These are phyloP conservation scores for Candida montana DNA, from an alignment of 805 yeast species.

Conservation along the genomic window DNA sequence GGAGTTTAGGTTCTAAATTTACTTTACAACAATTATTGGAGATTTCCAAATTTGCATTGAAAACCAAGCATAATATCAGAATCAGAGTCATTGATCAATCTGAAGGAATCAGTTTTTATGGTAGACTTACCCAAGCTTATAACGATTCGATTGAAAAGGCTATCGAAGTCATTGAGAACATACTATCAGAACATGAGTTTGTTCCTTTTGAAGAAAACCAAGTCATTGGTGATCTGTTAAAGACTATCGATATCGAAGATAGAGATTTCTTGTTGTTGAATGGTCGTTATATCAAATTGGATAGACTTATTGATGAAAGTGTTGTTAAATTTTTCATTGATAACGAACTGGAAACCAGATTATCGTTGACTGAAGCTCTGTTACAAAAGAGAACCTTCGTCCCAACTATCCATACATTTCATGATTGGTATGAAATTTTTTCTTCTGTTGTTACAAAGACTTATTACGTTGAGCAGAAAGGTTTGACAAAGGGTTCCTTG, in stretches of 20 bases:
- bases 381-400: conserved; percentile 17
- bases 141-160: conserved; percentile 14
- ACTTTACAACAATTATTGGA: conserved; percentile 41
- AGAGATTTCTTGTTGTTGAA: conserved; percentile 42
- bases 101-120: conserved; percentile 15
- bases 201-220: conserved; percentile 9
- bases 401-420: conserved; percentile 13
- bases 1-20: conserved; percentile 40
- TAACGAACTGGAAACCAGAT: conserved; percentile 43
- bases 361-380: conserved; percentile 28
- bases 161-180: conserved; percentile 10
- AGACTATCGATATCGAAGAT: conserved; percentile 29
- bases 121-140: conserved; percentile 15
- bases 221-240: conserved; percentile 21
- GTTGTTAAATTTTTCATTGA: conserved; percentile 37
- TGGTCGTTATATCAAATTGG: conserved; percentile 45
- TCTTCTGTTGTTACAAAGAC: conserved; percentile 40
- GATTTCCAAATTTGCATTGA: conserved; percentile 26
- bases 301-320: conserved; percentile 17
- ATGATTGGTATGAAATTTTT: conserved; percentile 44
- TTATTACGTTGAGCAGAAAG: conserved; percentile 30
- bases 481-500: conserved; percentile 29
- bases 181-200: conserved; percentile 12
- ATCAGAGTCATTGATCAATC: conserved; percentile 32
- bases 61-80: conserved; percentile 28